Base-by-base conservation (phyloP, 176 grass and related monocot species). In the Hordeum marinum region DNA sequence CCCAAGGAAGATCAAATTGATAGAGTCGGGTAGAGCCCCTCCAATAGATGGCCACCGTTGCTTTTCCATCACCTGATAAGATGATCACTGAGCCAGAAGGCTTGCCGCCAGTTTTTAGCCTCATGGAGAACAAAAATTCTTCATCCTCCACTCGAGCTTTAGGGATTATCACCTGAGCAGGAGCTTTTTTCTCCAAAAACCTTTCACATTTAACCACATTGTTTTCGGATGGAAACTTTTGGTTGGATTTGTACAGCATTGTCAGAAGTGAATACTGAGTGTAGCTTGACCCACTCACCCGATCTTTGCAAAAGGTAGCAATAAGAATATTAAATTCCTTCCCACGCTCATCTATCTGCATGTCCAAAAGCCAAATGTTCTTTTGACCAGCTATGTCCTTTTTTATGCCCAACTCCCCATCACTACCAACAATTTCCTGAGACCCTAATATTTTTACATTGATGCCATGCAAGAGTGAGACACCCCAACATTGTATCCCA, bases 271-370 rank as follows among this genome's bases (percentile, higher is more conserved):
- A 98, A 89, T 95, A 98, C 23, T 95, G 93, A 34, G 90, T 95
- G 76, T 94, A 98, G 72, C 86, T 98, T 90, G 96, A 98, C 79
- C 96, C 94, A 68, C 93, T 98, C 26, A 91, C 91, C 76, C 96
- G 91, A 90, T 98, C 96, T 91, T 98, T 98, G 83, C 93, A 98
- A 21, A 93, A 94, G 66, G 93, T 98, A 92, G 96, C 96, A 91
- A 98, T 91, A 85, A 98, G 93, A 86, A 98, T 90, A 82, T 42
- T 86, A 68, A 95, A 86, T 80, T 98, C 96, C 76, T 87, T 98
- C 37, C 89, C 96, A 78, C 63, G 67, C 37, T 92, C 89, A 80
- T 94, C 93, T 85, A 95, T 75, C 66, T 98, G 96, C 92, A 98
- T 92, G 84, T 98, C 96, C 88, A 98, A 91, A 90, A 98, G 93